These are phyloP conservation scores for Gonapodya prolifera DNA, from an alignment of 192 early-diverging fungal species.

Conservation along the genomic window DNA sequence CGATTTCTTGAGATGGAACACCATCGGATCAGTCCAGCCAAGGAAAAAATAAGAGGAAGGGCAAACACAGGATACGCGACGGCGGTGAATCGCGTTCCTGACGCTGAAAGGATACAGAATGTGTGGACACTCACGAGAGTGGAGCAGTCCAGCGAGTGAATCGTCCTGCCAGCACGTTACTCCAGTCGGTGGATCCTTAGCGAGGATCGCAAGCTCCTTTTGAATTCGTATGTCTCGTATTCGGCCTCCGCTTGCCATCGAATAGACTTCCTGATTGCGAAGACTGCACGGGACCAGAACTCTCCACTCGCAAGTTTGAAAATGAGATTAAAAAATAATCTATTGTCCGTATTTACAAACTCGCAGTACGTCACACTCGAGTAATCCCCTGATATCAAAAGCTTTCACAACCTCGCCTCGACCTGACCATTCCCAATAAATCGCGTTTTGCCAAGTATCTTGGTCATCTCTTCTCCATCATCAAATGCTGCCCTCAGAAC, in stretches of 20 bases:
- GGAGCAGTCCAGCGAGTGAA: neutral
- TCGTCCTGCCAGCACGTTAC: neutral
- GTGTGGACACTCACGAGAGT: neutral
- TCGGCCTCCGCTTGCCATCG: no score
- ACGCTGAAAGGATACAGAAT: no score
- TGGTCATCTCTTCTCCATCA: neutral
- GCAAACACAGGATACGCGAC: no score
- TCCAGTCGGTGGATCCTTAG: neutral
- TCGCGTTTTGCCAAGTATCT: neutral
- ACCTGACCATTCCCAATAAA: neutral
- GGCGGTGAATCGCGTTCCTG: no score
- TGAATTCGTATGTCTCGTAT: neutral
- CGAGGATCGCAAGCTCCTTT: neutral
- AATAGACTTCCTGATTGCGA: no score
- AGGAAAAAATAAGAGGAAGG: no score
- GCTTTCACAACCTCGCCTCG: neutral
- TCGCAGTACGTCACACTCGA: no score
- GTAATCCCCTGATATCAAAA: no score
- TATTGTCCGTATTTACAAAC: neutral
- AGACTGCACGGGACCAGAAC: no score
- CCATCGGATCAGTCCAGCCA: neutral
- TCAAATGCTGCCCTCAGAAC: slow-evolving; percentile 48
- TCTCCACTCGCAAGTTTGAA: no score
- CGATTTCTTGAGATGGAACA: neutral
- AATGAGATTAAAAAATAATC: no score